Evolutionary conservation across 768 basidiomycete species (phyloP), one percentile per base, ranked within the genome.

Genomic region (Pleurotus tuoliensis): DNA sequence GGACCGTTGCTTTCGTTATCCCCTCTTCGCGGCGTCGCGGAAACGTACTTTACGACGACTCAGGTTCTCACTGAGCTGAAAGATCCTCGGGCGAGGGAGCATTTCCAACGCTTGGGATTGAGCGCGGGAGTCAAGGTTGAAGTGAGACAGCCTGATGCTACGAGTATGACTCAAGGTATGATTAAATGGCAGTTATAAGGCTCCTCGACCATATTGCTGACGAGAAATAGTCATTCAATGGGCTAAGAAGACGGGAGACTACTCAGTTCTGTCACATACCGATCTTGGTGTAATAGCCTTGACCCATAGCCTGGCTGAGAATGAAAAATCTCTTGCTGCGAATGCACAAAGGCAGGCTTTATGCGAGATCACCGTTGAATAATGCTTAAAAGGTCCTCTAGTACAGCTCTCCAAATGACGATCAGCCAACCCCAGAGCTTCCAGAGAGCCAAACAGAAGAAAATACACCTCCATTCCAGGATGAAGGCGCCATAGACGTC

Each of bases 201-300:
- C n/a, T 27, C 22, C 18, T 12, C 37, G n/a, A 15, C 39, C 34
- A 30, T 41, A 16, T 24, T 41, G 50, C 25, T 39, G 7, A 53
- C 51, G 37, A 43, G 3, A 12, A 46, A 20, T 66, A 98, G 97
- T 96, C 3, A 91, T 90, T 55, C 87, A 88, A 59, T 87, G 86
- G 71, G 92, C 97, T 3, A 96, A 94, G 77, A 92, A 92, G 77
- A 96, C 96, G 0, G 97, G 97, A 67, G 97, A 99, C 71, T 95
- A 94, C 67, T 76, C 91, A 43, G 95, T 94, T 47, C 78, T 99
- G 39, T 97, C 94, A 12, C 83, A 88, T 69, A 81, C 94, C 12
- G 97, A 99, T 84, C 69, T 99, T 41, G 87, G 89, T 63, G 86
- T 98, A 38, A 72, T 98, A 49, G 96, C 97, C 1, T 76, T 99